phyloP scores from a whole-genome alignment of 495 filamentous ascomycete genomes.

The Aspergillus asperescens region DNA sequence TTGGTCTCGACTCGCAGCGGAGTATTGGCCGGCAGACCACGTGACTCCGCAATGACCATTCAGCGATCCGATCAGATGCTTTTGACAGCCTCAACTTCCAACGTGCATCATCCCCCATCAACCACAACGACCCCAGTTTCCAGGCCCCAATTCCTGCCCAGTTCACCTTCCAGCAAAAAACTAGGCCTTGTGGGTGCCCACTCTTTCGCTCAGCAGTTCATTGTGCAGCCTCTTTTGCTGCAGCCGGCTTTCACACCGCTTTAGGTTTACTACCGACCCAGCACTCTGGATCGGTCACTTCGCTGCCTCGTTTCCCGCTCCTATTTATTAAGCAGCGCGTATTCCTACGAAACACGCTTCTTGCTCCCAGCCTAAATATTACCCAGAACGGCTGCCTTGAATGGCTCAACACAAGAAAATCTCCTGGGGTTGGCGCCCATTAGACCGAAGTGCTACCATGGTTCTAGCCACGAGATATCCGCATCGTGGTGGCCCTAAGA shows the following conservation, averaged over 20 bases:
- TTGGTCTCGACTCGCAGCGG: not conserved
- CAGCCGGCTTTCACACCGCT: constrained; percentile 21
- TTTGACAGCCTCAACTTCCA: constrained; percentile 8
- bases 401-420: not conserved
- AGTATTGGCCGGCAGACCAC: not conserved
- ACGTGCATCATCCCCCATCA: constrained; percentile 2
- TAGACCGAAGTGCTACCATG: constrained; percentile 1
- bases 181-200: not conserved
- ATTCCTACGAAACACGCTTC: constrained; percentile 14
- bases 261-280: constrained; percentile 24
- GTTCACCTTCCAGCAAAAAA: not conserved
- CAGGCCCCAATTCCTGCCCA: not conserved
- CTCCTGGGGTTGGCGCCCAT: not conserved
- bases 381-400: not conserved
- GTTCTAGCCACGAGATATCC: constrained; percentile 6
- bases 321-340: constrained; percentile 10
- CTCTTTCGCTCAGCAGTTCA: not conserved
- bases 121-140: constrained; percentile 1
- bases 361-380: constrained; percentile 6
- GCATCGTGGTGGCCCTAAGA: not conserved
- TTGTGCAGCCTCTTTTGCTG: not conserved
- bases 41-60: constrained; percentile 7
- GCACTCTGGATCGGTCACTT: constrained; percentile 19
- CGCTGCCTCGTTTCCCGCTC: constrained; percentile 12
- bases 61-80: not conserved